Conservation (phyloP, 139 green algal genomes). For the Coccomyxa sp. region DNA sequence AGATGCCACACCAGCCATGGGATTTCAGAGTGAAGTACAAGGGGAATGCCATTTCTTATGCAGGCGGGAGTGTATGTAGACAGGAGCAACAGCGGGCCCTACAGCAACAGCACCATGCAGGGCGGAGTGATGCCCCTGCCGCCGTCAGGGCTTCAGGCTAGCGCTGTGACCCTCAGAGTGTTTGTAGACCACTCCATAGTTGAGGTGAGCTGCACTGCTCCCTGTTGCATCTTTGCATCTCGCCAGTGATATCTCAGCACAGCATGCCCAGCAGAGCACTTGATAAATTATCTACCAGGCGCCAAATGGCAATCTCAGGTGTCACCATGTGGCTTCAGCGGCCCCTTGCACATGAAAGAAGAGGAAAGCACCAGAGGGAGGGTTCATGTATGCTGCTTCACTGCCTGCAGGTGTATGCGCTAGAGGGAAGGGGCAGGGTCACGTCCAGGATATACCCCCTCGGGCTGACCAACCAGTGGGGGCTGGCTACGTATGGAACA, state of each 20-base stretch:
- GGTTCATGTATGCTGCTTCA: not conserved
- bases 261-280: too few relatives aligned
- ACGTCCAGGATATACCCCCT: not conserved
- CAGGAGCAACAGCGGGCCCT: not conserved
- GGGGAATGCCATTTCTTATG: not conserved
- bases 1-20: not conserved
- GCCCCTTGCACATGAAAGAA: not conserved
- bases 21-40: not conserved
- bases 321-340: not conserved
- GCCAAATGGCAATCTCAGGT: not conserved
- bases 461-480: not conserved
- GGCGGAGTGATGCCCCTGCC: not conserved
- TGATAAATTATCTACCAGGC: too few relatives aligned
- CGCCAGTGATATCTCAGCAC: too few relatives aligned
- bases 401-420: constrained; percentile 3
- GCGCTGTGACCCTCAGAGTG: not conserved
- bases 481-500: not conserved
- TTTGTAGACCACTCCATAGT: constrained; percentile 5
- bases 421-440: not conserved
- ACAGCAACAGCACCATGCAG: not conserved
- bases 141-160: not conserved
- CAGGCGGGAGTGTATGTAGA: constrained; percentile 1
- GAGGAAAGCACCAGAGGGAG: not conserved
- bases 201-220: constrained; percentile 1
- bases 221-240: not conserved